Base-by-base conservation (phyloP, 1,284 basidiomycete species). In the Cutaneotrichosporon cutaneum region DNA sequence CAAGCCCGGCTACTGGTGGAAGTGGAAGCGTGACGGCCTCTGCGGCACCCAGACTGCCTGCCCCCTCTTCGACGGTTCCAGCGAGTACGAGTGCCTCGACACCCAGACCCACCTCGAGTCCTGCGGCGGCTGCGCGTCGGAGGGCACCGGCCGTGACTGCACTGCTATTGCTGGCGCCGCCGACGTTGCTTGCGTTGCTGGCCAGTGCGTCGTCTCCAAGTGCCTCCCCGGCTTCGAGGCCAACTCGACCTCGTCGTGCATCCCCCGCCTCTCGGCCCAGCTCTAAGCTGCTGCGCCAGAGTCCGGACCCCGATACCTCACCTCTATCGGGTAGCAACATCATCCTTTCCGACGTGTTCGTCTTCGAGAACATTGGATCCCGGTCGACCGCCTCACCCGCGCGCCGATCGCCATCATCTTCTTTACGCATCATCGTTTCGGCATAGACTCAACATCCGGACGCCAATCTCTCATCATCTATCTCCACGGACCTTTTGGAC, bases 61-160 rank as follows among this genome's bases (percentile, higher is more conserved):
- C 59, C 51, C 55, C 32, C 35, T 64, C 53, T 58, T 54, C 39
- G 54, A 32, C 27, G 42, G 55, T 18, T 27, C 60, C 53, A 60
- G 45, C 39, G 33, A 44, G 58, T 64, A 59, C 56, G 68, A 69
- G 61, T 69, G 68, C 58, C 51, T 69, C 53, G 62, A 69, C 58
- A 54, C 59, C 44, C 24, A 50, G 42, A 26, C 52, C 44, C 58
- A 64, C 61, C 48, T 69, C 35, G 68, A 69, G 59, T 69, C 68
- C 14, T 90, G 88, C 75, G 88, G 88, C 70, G 89, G 89, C 42
- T 90, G 88, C 72, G 77, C 83, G 5, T 82, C 83, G 16, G 78
- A 82, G 30, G 85, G 85, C 27, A 71, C 80, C 58, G 88, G 88
- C 44, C 80, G 85, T 72, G 87, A 90, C 74, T 90, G 88, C 77